phyloP scores from a whole-genome alignment of 257 asterid genomes.

The Datura wrightii region DNA sequence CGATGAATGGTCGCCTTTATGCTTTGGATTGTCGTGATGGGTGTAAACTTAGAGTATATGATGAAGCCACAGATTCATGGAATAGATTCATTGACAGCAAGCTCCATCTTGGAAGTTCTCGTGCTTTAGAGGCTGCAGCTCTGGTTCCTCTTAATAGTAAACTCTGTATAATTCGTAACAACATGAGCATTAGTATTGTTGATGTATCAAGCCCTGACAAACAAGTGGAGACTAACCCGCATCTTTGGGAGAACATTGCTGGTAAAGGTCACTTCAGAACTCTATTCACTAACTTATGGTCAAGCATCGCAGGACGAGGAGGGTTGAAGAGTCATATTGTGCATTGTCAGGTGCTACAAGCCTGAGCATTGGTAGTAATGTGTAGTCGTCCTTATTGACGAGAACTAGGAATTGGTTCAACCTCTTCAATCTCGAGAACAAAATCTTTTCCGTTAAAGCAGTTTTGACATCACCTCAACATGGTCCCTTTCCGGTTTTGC shows the following conservation, averaged over 20 bases:
- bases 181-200: constrained; percentile 59
- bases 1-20: constrained; percentile 53
- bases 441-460: constrained; percentile 18
- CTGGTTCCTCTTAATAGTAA: constrained; percentile 53
- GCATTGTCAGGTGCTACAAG: constrained; percentile 61
- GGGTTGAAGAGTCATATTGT: constrained; percentile 57
- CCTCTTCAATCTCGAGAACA: constrained; percentile 24
- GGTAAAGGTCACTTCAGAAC: constrained; percentile 53
- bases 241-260: constrained; percentile 56
- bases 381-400: background rate
- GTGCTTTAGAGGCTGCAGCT: constrained; percentile 55
- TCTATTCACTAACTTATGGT: constrained; percentile 53
- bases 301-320: constrained; percentile 56
- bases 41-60: constrained; percentile 53
- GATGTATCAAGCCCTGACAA: constrained; percentile 50
- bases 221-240: constrained; percentile 54
- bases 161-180: constrained; percentile 56
- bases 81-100: constrained; percentile 54
- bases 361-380: constrained; percentile 37
- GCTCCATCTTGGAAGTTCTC: constrained; percentile 54
- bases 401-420: background rate
- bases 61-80: constrained; percentile 48
- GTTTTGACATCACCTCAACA: constrained; percentile 32
- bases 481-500: constrained; percentile 1
- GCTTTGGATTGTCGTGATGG: constrained; percentile 59